These are phyloP conservation scores for Vararia minispora DNA, from an alignment of 768 basidiomycete species.

Conservation along the genomic window DNA sequence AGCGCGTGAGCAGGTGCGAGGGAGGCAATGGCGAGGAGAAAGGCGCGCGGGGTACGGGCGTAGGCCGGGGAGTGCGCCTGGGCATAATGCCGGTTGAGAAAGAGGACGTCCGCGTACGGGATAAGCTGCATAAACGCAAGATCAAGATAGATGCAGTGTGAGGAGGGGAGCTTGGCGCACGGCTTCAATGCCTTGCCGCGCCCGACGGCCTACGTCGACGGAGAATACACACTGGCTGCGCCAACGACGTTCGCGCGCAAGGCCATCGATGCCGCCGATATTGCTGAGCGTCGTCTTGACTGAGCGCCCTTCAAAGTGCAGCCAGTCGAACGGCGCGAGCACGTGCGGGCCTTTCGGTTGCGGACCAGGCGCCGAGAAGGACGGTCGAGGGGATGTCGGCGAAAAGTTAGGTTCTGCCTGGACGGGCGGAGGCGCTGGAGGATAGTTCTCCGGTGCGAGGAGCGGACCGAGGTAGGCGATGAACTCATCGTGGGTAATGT, in stretches of 20 bases:
- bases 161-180: slow-evolving; percentile 31
- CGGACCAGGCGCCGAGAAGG: slow-evolving; percentile 22
- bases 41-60: slow-evolving; percentile 58
- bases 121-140: slow-evolving; percentile 42
- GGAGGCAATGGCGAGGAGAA: slow-evolving; percentile 61
- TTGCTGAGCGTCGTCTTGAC: slow-evolving; percentile 74
- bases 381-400: slow-evolving; percentile 12
- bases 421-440: slow-evolving; percentile 19
- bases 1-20: slow-evolving; percentile 64
- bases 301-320: slow-evolving; percentile 76
- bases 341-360: slow-evolving; percentile 26
- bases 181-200: slow-evolving; percentile 69
- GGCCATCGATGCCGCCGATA: slow-evolving; percentile 67
- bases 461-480: slow-evolving; percentile 71
- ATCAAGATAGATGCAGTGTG: neutral
- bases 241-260: slow-evolving; percentile 79
- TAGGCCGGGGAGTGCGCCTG: slow-evolving; percentile 48
- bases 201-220: slow-evolving; percentile 63
- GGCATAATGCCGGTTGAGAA: slow-evolving; percentile 64
- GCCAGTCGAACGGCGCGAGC: slow-evolving; percentile 77
- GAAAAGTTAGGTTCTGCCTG: slow-evolving; percentile 12
- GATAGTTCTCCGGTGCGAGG: slow-evolving; percentile 71
- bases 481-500: slow-evolving; percentile 81
- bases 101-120: slow-evolving; percentile 75
- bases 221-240: slow-evolving; percentile 74